Evolutionary conservation across 768 basidiomycete genomes (phyloP).

Genomic region (Mycena venus): DNA sequence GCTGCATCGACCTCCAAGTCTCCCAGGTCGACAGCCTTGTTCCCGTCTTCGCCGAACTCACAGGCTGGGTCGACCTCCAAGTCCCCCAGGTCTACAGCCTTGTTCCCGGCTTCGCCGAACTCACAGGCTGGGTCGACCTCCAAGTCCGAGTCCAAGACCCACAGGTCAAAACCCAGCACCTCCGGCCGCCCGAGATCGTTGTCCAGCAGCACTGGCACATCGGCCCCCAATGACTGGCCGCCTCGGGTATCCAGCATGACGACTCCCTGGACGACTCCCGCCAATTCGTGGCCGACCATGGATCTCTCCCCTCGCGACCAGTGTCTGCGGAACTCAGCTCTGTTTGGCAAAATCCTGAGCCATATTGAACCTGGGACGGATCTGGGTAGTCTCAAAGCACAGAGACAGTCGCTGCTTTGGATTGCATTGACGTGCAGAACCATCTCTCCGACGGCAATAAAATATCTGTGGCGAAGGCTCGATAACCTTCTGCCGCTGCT

Average conservation of each 20-base stretch:
- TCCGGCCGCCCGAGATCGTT: too few species aligned
- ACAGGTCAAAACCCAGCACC: too few species aligned
- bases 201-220: too few species aligned
- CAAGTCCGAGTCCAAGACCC: too few species aligned
- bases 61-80: too few species aligned
- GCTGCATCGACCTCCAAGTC: too few species aligned
- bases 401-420: not conserved
- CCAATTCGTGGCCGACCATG: not conserved
- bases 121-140: too few species aligned
- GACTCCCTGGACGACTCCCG: not conserved
- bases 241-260: not conserved
- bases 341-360: not conserved
- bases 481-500: constrained; percentile 13
- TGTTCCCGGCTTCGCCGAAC: too few species aligned
- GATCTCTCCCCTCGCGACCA: not conserved
- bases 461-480: constrained; percentile 3
- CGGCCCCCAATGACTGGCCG: not conserved
- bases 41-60: too few species aligned
- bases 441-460: not conserved
- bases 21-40: too few species aligned
- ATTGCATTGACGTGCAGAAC: not conserved
- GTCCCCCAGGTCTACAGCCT: too few species aligned
- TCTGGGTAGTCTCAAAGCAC: not conserved
- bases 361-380: not conserved
- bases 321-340: not conserved